Evolutionary conservation across 768 basidiomycete species (phyloP).

Genomic region (Mrakia hoshinonis): DNA sequence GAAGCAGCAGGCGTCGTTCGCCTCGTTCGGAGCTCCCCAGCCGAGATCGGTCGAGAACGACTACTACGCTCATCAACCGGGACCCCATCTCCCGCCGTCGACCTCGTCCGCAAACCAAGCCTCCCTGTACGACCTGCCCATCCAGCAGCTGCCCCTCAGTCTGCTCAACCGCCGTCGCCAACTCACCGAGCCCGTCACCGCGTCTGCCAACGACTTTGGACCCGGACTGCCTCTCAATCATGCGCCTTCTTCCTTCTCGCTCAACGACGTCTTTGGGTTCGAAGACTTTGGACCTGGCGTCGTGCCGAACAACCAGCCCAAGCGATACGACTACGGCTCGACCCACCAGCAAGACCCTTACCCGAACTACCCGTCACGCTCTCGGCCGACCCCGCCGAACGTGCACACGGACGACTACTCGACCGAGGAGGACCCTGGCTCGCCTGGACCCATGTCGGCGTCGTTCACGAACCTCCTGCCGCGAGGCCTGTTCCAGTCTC

Average conservation of each 20-base stretch:
- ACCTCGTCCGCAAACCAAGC: constrained; percentile 1
- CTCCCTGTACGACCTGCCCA: constrained; percentile 23
- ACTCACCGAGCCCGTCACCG: constrained; percentile 6
- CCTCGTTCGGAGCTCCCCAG: constrained; percentile 17
- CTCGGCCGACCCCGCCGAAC: constrained; percentile 1
- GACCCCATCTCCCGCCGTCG: constrained; percentile 10
- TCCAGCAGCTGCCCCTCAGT: constrained; percentile 20
- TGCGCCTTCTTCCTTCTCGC: constrained; percentile 11
- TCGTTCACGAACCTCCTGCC: constrained; percentile 41
- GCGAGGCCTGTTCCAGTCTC: constrained; percentile 40
- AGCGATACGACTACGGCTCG: constrained; percentile 41
- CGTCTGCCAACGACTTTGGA: background rate
- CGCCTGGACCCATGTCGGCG: constrained; percentile 39
- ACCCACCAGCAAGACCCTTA: constrained; percentile 12
- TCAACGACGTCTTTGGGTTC: constrained; percentile 38
- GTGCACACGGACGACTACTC: constrained; percentile 32
- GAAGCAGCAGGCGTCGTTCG: constrained; percentile 9
- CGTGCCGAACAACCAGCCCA: constrained; percentile 31
- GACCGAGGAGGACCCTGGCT: constrained; percentile 39
- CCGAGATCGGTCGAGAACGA: constrained; percentile 25
- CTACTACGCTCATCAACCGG: constrained; percentile 15
- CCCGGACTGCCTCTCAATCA: background rate
- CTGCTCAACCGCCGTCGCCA: constrained; percentile 23
- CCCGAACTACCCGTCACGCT: background rate
- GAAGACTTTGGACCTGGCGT: constrained; percentile 40